Percentiles rank a stretch among this genome's conserved stretches.
Evolutionary conservation across 495 filamentous ascomycete species (phyloP).

Genomic region (Stereocaulon alpinum): DNA sequence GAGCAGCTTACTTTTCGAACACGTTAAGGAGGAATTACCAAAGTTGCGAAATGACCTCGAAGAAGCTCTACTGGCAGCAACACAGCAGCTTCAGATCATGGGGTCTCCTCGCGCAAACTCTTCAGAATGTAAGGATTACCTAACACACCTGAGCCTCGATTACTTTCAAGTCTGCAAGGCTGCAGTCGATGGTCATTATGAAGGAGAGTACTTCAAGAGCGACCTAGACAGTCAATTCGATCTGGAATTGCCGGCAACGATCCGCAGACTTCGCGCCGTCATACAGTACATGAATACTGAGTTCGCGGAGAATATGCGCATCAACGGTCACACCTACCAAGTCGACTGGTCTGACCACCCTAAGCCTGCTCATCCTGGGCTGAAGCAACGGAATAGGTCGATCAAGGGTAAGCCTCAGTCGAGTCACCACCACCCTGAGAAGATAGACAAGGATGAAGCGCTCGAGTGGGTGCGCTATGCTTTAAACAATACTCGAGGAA

Average conservation of each 20-base stretch:
- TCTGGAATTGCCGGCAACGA: constrained; percentile 9
- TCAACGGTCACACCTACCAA: constrained; percentile 26
- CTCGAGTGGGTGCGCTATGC: constrained; percentile 21
- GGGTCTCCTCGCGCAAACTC: constrained; percentile 17
- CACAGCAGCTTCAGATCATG: constrained; percentile 4
- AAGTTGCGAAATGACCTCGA: constrained; percentile 21
- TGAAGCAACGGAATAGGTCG: no score
- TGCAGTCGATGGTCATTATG: constrained; percentile 26
- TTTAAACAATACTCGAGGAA: constrained; percentile 27
- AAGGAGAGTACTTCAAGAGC: constrained; percentile 21
- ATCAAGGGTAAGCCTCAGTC: no score
- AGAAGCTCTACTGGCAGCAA: not conserved
- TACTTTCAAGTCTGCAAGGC: constrained; percentile 27
- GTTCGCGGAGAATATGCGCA: constrained; percentile 20
- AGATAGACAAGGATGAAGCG: constrained; percentile 12
- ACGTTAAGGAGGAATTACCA: constrained; percentile 33
- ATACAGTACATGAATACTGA: constrained; percentile 25
- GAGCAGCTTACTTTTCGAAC: constrained; percentile 33
- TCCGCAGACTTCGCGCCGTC: constrained; percentile 24
- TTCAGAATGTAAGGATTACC: constrained; percentile 22
- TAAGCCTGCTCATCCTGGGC: not conserved
- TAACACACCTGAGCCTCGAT: constrained; percentile 23
- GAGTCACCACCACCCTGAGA: not conserved
- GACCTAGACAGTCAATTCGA: constrained; percentile 8
- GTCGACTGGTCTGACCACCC: constrained; percentile 10